Percentiles rank a stretch among this genome's conserved stretches.
phyloP scores from a whole-genome alignment of 495 filamentous ascomycete genomes.

The Penicillium bovifimosum region DNA sequence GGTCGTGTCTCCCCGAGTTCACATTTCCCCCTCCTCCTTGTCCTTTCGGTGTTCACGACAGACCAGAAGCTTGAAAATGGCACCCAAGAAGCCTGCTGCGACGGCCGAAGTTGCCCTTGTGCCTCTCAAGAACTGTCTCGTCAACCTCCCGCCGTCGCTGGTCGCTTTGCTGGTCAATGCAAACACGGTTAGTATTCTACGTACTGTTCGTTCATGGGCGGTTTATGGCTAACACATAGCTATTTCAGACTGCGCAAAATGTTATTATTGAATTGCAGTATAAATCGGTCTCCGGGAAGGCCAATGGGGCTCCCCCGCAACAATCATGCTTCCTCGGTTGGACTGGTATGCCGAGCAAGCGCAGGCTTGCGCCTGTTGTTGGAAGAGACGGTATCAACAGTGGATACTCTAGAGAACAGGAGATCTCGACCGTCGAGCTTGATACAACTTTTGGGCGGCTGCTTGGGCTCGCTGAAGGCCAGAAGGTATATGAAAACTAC shows the following conservation, averaged over 20 bases:
- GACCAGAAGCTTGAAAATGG: slow-evolving; percentile 42
- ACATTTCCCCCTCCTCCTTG: slow-evolving; percentile 9
- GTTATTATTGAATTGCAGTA: slow-evolving; percentile 85
- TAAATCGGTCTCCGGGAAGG: slow-evolving; percentile 39
- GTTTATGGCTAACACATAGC: slow-evolving; percentile 10
- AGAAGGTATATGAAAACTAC: slow-evolving; percentile 57
- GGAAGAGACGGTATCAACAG: slow-evolving; percentile 64
- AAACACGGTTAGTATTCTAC: slow-evolving; percentile 63
- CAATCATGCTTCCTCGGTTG: slow-evolving; percentile 83
- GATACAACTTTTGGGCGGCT: slow-evolving; percentile 84
- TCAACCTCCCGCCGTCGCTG: slow-evolving; percentile 85
- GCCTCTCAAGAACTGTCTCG: slow-evolving; percentile 86
- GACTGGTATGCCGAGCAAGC: slow-evolving; percentile 94
- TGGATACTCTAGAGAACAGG: slow-evolving; percentile 60
- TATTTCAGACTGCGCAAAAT: slow-evolving; percentile 76
- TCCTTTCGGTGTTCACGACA: slow-evolving; percentile 7
- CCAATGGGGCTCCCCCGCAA: slow-evolving; percentile 43
- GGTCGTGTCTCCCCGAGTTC: slow-evolving; percentile 19
- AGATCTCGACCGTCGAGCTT: slow-evolving; percentile 72
- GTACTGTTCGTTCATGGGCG: not conserved
- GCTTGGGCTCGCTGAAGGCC: slow-evolving; percentile 74
- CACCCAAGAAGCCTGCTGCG: slow-evolving; percentile 62
- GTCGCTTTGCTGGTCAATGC: slow-evolving; percentile 77
- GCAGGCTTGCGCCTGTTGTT: slow-evolving; percentile 65
- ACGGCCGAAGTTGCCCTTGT: slow-evolving; percentile 73